Conservation (phyloP, 805 yeast genomes). For the Cyberlindnera americana region DNA sequence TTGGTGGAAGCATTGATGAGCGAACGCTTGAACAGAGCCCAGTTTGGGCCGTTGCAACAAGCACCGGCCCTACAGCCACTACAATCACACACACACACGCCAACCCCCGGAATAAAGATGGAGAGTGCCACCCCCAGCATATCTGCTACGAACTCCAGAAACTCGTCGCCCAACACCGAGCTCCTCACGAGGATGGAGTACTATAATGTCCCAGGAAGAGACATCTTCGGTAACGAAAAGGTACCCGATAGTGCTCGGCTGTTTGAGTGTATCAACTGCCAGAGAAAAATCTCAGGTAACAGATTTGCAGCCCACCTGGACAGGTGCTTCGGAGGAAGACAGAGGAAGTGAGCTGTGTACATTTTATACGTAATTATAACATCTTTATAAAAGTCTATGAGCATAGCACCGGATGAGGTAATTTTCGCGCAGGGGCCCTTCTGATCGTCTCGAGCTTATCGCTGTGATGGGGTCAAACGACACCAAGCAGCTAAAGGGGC, state of each 20-base stretch:
- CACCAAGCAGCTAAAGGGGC: neutral
- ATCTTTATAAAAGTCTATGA: no score
- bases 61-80: constrained; percentile 11
- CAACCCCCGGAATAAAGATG: constrained; percentile 5
- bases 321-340: constrained; percentile 78
- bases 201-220: constrained; percentile 27
- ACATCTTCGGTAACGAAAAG: constrained; percentile 51
- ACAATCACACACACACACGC: constrained; percentile 1
- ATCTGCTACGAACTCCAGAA: constrained; percentile 13
- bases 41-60: constrained; percentile 15
- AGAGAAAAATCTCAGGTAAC: constrained; percentile 82
- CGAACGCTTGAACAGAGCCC: constrained; percentile 12
- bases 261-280: constrained; percentile 78
- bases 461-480: no score
- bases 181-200: constrained; percentile 18
- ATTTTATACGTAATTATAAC: no score
- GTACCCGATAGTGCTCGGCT: constrained; percentile 51
- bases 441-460: neutral
- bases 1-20: constrained; percentile 14
- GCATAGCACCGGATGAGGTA: no score
- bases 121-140: constrained; percentile 10
- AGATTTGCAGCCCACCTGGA: constrained; percentile 92
- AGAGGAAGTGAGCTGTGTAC: constrained; percentile 32
- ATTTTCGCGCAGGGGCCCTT: neutral
- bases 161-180: constrained; percentile 20